A percentile compares a stretch with the other conserved stretches of the same genome.
Evolutionary conservation across 1,284 basidiomycete species (phyloP).

Genomic region (Mycena citricolor): DNA sequence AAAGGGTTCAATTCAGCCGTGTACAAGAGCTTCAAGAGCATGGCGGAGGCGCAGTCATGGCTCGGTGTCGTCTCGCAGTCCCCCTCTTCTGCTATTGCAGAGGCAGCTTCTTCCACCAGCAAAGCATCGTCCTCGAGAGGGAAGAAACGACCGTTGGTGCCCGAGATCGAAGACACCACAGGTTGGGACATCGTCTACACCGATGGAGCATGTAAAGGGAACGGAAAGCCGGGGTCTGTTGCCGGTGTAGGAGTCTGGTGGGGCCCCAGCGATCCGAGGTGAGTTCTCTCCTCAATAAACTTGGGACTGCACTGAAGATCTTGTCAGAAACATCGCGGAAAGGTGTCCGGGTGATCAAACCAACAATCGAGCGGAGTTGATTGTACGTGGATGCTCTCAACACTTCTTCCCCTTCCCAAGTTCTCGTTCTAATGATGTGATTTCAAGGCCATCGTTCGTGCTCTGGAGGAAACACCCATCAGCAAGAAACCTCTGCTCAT

Average conservation of each 20-base stretch:
- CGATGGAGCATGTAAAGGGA: constrained; percentile 80
- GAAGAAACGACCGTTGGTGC: constrained; percentile 11
- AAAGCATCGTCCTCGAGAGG: constrained; percentile 6
- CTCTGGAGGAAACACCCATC: constrained; percentile 65
- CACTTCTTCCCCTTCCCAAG: not conserved
- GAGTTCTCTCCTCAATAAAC: constrained; percentile 8
- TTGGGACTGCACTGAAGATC: not conserved
- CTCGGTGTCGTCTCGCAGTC: constrained; percentile 15
- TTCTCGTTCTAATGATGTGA: constrained; percentile 6
- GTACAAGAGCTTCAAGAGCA: constrained; percentile 63
- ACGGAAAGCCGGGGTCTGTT: constrained; percentile 57
- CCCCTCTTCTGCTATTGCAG: not conserved
- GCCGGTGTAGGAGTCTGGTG: constrained; percentile 83
- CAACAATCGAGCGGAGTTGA: constrained; percentile 86
- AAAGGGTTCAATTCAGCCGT: constrained; percentile 54
- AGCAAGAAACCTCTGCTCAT: constrained; percentile 58
- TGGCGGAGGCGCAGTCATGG: constrained; percentile 51
- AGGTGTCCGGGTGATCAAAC: constrained; percentile 83
- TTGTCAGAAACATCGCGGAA: constrained; percentile 67
- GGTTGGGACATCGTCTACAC: constrained; percentile 62
- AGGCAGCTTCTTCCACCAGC: constrained; percentile 8
- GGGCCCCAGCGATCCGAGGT: constrained; percentile 64
- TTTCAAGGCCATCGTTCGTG: constrained; percentile 69
- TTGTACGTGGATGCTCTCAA: constrained; percentile 52
- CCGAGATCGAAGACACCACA: constrained; percentile 16